These are phyloP conservation scores for Platanthera guangdongensis DNA, from an alignment of 106 monocot species.

Conservation along the genomic window DNA sequence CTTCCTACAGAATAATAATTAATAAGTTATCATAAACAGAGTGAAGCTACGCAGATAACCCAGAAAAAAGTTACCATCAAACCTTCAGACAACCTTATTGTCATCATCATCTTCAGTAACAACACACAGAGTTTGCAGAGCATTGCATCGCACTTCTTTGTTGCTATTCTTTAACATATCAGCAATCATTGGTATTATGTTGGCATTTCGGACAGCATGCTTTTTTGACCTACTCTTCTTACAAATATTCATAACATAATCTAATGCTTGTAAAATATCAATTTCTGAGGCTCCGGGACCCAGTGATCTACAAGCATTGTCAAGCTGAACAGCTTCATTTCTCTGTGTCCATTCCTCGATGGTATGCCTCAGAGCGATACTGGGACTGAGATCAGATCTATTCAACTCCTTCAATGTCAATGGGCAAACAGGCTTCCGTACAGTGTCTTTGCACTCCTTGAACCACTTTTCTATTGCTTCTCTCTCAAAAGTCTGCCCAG, in stretches of 20 bases:
- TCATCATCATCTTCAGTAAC: constrained; percentile 70
- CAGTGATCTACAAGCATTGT: constrained; percentile 47
- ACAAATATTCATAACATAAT: constrained; percentile 45
- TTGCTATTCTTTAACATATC: constrained; percentile 73
- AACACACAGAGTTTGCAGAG: constrained; percentile 72
- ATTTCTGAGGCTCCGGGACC: constrained; percentile 49
- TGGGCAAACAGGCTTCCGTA: constrained; percentile 59
- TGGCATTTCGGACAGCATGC: constrained; percentile 41
- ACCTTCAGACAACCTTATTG: constrained; percentile 65
- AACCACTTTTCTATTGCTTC: constrained; percentile 88
- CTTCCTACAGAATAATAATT: constrained; percentile 42
- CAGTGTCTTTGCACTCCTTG: constrained; percentile 51
- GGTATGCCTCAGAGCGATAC: constrained; percentile 71
- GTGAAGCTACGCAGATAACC: not conserved
- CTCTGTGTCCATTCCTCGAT: constrained; percentile 90
- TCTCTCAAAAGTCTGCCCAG: constrained; percentile 75
- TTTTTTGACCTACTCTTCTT: constrained; percentile 52
- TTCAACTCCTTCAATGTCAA: constrained; percentile 49
- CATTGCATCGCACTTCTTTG: constrained; percentile 57
- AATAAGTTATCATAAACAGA: constrained; percentile 1
- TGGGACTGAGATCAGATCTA: constrained; percentile 61
- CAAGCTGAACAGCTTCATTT: constrained; percentile 77
- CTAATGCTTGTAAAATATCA: constrained; percentile 57
- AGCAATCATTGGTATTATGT: constrained; percentile 50
- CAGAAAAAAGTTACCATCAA: constrained; percentile 6